Evolutionary conservation across 2,329 filamentous ascomycete genomes (phyloP).

Genomic region (Xylariales sp.): DNA sequence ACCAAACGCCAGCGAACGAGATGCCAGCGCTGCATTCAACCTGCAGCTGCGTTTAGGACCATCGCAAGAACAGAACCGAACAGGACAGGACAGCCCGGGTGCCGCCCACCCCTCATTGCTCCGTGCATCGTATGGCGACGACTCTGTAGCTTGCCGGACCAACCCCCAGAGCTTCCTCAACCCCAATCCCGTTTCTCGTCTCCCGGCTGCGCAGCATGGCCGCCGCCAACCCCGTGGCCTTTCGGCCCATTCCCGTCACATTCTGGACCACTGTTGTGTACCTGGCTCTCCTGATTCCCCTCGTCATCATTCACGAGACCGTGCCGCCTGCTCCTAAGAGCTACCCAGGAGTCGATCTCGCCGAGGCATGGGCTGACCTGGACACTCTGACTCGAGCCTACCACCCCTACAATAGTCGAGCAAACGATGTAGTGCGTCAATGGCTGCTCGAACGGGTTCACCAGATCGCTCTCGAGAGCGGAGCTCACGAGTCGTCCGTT

Average conservation of each 20-base stretch:
- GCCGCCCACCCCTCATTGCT: too few relatives aligned
- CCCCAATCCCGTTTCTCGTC: background rate
- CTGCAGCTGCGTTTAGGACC: too few relatives aligned
- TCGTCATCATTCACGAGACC: conserved; percentile 70
- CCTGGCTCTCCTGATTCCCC: conserved; percentile 67
- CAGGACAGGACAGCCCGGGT: too few relatives aligned
- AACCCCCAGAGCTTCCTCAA: background rate
- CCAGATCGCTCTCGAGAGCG: conserved; percentile 63
- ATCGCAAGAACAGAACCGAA: too few relatives aligned
- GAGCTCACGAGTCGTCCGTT: conserved; percentile 41
- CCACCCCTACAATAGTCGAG: conserved; percentile 84
- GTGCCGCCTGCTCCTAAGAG: conserved; percentile 63
- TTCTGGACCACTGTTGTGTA: conserved; percentile 70
- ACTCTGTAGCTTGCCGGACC: too few relatives aligned
- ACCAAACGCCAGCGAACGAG: too few relatives aligned
- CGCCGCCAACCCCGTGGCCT: conserved; percentile 59
- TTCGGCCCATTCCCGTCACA: conserved; percentile 76
- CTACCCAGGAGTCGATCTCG: conserved; percentile 70
- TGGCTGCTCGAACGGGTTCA: conserved; percentile 71
- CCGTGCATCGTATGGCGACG: too few relatives aligned
- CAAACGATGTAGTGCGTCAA: conserved; percentile 74
- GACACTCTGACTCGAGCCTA: conserved; percentile 68
- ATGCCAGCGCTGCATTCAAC: too few relatives aligned
- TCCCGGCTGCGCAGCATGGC: conserved; percentile 1
- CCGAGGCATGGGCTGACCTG: conserved; percentile 83